A percentile compares a stretch with the other conserved stretches of the same genome.
These are phyloP conservation scores for Jimgerdemannia flammicorona DNA, from an alignment of 192 early-diverging fungal genomes.

Conservation along the genomic window DNA sequence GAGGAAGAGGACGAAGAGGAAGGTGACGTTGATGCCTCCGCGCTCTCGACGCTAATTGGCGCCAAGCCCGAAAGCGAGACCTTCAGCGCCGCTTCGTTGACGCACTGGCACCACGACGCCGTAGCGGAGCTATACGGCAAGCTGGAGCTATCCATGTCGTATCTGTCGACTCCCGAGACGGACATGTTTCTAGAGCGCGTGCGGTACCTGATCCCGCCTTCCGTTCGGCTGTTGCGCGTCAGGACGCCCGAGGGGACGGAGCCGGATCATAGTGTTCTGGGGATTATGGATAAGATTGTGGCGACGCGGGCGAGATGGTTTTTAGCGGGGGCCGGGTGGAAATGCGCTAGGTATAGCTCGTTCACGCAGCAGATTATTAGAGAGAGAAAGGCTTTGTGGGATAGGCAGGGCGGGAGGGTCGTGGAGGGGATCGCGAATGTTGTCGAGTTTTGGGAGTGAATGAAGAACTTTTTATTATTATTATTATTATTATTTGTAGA, in stretches of 20 bases:
- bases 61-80: neutral
- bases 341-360: constrained; percentile 27
- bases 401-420: neutral
- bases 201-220: neutral
- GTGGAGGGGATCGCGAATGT: neutral
- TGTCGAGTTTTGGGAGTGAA: neutral
- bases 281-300: constrained; percentile 34
- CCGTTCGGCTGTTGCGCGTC: neutral
- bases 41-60: neutral
- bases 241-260: neutral
- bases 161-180: neutral
- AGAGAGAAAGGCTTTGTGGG: constrained; percentile 11
- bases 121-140: neutral
- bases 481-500: too few species aligned
- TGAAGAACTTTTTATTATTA: too few species aligned
- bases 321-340: constrained; percentile 18
- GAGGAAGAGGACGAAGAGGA: too few species aligned
- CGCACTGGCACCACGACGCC: neutral
- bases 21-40: neutral
- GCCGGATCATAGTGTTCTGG: constrained; percentile 1
- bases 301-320: constrained; percentile 36
- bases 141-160: neutral
- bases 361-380: constrained; percentile 23
- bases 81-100: neutral
- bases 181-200: neutral